Percentiles rank a stretch among this genome's conserved stretches.
phyloP scores from a whole-genome alignment of 805 yeast species.

The Torulaspora maleeae region DNA sequence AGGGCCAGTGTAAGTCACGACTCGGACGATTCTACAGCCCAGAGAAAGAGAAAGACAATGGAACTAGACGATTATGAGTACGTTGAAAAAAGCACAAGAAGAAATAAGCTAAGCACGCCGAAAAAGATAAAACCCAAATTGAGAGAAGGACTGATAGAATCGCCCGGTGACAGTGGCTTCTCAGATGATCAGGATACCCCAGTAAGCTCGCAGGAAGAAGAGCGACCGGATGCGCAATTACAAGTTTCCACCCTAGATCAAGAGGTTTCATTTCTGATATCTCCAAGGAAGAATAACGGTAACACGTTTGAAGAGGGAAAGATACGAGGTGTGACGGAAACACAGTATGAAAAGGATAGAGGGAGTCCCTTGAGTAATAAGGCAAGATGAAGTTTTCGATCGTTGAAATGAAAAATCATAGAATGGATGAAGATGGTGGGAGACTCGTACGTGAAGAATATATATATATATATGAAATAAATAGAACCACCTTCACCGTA shows the following conservation, averaged over 20 bases:
- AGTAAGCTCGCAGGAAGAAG: constrained; percentile 8
- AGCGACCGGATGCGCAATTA: constrained; percentile 8
- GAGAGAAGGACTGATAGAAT: constrained; percentile 3
- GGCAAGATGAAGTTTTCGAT: constrained; percentile 4
- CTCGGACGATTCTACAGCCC: background rate
- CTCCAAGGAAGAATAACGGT: constrained; percentile 11
- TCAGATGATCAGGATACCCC: constrained; percentile 9
- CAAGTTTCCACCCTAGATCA: constrained; percentile 13
- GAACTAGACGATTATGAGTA: constrained; percentile 32
- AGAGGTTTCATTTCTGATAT: constrained; percentile 14
- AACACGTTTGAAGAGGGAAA: constrained; percentile 9
- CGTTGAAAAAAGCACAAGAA: constrained; percentile 9
- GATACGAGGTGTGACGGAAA: constrained; percentile 16
- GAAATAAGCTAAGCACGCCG: constrained; percentile 21
- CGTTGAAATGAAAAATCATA: background rate
- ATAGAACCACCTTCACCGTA: constrained; percentile 5
- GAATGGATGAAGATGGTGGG: constrained; percentile 13
- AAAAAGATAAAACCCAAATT: constrained; percentile 20
- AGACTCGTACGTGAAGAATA: constrained; percentile 14
- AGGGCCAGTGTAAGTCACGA: background rate
- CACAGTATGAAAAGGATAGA: constrained; percentile 6
- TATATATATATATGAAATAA: constrained; percentile 8
- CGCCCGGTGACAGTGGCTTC: constrained; percentile 5
- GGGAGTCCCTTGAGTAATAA: constrained; percentile 19
- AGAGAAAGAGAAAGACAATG: constrained; percentile 15